These are phyloP conservation scores for Mrakia frigida DNA, from an alignment of 768 basidiomycete genomes.

Conservation along the genomic window DNA sequence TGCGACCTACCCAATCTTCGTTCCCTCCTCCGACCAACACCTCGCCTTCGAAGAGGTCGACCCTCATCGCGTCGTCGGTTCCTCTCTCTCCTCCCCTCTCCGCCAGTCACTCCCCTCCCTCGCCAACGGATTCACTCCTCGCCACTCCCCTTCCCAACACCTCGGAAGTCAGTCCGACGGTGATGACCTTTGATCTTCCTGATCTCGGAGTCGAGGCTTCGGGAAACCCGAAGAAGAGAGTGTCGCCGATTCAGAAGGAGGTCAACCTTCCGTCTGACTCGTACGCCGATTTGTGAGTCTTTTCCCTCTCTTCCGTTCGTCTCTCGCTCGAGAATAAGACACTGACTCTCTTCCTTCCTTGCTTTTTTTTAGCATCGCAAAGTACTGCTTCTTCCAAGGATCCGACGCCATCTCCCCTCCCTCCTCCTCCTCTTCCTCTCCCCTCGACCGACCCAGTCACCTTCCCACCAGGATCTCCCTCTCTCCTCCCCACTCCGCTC, in stretches of 20 bases:
- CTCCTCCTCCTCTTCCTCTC: slow-evolving; percentile 11
- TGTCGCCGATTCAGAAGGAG: slow-evolving; percentile 12
- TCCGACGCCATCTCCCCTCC: slow-evolving; percentile 3
- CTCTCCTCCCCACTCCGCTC: not conserved
- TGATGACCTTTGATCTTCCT: slow-evolving; percentile 22
- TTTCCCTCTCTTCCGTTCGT: not conserved
- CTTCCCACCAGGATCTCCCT: slow-evolving; percentile 6
- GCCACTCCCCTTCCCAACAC: slow-evolving; percentile 8
- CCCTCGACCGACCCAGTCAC: slow-evolving; percentile 5
- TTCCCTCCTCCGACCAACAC: not conserved
- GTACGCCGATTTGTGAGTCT: slow-evolving; percentile 30
- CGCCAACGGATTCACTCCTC: slow-evolving; percentile 1
- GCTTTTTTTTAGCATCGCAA: slow-evolving; percentile 2
- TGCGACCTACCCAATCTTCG: not conserved
- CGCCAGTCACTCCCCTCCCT: slow-evolving; percentile 22
- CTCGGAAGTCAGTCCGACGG: slow-evolving; percentile 16
- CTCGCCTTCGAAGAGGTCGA: not conserved
- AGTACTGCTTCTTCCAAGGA: slow-evolving; percentile 31
- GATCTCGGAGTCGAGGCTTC: not conserved
- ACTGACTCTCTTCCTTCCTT: not conserved
- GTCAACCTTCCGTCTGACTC: slow-evolving; percentile 17
- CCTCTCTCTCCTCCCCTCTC: slow-evolving; percentile 19
- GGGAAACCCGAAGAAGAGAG: not conserved
- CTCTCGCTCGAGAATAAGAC: too few relatives aligned
- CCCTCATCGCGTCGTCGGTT: not conserved